Conservation (phyloP, 108 stramenopile species). For the Conticribra guillardii region DNA sequence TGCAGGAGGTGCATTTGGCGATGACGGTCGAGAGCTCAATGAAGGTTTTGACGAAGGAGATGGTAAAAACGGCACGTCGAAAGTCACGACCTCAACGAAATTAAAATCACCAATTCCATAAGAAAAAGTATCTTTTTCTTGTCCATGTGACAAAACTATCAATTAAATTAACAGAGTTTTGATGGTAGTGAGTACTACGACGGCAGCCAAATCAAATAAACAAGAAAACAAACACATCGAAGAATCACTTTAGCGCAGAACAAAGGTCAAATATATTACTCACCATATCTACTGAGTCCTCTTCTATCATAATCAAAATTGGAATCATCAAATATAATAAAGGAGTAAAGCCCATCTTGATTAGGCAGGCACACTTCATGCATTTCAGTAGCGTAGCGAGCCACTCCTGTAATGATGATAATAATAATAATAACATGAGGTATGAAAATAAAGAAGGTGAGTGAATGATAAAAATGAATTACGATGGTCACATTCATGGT, state of each 20-base stretch:
- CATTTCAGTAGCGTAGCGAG: neutral
- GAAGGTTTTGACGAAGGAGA: neutral
- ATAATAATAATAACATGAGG: too few relatives aligned
- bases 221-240: too few relatives aligned
- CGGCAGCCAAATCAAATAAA: too few relatives aligned
- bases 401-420: too few relatives aligned
- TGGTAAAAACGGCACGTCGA: neutral
- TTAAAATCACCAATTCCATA: neutral
- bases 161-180: too few relatives aligned
- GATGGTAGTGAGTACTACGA: too few relatives aligned
- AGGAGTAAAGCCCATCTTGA: constrained; percentile 8
- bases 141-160: neutral
- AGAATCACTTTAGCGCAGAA: too few relatives aligned
- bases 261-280: too few relatives aligned
- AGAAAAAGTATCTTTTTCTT: neutral
- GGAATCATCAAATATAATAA: constrained; percentile 25
- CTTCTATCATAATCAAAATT: constrained; percentile 8
- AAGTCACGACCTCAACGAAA: neutral
- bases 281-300: neutral
- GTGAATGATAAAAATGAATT: too few relatives aligned
- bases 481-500: too few relatives aligned
- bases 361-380: constrained; percentile 9
- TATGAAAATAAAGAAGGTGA: too few relatives aligned
- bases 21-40: neutral
- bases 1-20: neutral